Conservation (phyloP, 176 grass and related monocot genomes). For the Cymbopogon citratus region DNA sequence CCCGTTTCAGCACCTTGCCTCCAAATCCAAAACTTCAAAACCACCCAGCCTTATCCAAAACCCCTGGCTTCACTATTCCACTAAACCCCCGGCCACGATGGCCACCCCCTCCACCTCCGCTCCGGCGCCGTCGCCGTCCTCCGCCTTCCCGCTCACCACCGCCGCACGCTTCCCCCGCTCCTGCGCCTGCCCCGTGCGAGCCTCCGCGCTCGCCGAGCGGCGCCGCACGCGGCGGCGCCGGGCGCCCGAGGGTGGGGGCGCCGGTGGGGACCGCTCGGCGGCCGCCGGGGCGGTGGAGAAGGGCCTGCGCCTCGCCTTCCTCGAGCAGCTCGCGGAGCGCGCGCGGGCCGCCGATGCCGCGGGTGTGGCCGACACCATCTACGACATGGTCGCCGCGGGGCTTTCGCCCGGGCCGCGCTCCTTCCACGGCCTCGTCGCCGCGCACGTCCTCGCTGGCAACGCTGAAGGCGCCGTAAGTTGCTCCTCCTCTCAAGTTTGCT, state of each 20-base stretch:
- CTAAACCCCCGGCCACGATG: slow-evolving; percentile 60
- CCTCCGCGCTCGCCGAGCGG: slow-evolving; percentile 39
- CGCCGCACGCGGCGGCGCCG: slow-evolving; percentile 57
- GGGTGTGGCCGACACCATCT: slow-evolving; percentile 70
- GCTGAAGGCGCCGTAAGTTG: slow-evolving; percentile 77
- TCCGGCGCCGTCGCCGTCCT: slow-evolving; percentile 24
- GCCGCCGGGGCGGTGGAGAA: slow-evolving; percentile 52
- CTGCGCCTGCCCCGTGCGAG: background rate
- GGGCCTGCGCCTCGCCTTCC: slow-evolving; percentile 62
- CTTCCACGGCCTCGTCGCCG: slow-evolving; percentile 86
- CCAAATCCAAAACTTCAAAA: slow-evolving; percentile 22
- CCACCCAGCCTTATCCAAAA: slow-evolving; percentile 33
- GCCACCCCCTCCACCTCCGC: slow-evolving; percentile 41
- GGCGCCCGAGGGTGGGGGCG: slow-evolving; percentile 30
- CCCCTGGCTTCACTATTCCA: slow-evolving; percentile 10
- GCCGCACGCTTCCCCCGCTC: slow-evolving; percentile 29
- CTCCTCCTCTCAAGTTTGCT: background rate
- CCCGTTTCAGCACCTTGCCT: background rate
- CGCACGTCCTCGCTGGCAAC: slow-evolving; percentile 71
- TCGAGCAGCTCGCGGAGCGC: slow-evolving; percentile 72
- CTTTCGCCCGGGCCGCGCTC: slow-evolving; percentile 80
- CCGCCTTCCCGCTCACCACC: slow-evolving; percentile 40
- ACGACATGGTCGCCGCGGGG: slow-evolving; percentile 95
- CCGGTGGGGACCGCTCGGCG: slow-evolving; percentile 47
- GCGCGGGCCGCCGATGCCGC: slow-evolving; percentile 41